A percentile compares a stretch with the other conserved stretches of the same genome.
Evolutionary conservation across 2,329 filamentous ascomycete genomes (phyloP).

Genomic region (Diplocarpon mali): DNA sequence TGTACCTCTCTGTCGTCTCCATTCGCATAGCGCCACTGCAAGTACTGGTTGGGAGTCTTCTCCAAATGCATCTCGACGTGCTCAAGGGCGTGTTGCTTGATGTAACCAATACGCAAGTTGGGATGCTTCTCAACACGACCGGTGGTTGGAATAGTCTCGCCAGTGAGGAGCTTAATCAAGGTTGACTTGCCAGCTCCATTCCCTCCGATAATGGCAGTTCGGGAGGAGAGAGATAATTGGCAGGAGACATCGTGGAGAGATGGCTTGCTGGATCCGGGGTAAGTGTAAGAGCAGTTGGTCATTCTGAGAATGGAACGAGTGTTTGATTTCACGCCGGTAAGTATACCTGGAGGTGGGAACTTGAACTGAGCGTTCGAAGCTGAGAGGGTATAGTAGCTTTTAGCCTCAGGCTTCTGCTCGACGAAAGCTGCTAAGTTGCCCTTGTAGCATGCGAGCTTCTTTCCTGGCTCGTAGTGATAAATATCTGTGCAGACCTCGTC

Average conservation of each 20-base stretch:
- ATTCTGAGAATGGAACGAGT: conserved; percentile 93
- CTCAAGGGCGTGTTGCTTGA: conserved; percentile 97
- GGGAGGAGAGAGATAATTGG: conserved; percentile 76
- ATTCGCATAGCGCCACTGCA: conserved; percentile 96
- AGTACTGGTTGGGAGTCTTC: conserved; percentile 97
- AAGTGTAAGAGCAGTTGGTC: conserved; percentile 84
- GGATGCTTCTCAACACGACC: conserved; percentile 97
- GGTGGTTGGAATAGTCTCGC: conserved; percentile 71
- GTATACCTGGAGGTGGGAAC: conserved; percentile 89
- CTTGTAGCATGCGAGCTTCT: conserved; percentile 84
- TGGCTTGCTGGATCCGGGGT: conserved; percentile 79
- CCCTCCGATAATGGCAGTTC: conserved; percentile 90
- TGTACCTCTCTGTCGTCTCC: conserved; percentile 94
- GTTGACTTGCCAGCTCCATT: conserved; percentile 98
- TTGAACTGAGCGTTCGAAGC: conserved; percentile 88
- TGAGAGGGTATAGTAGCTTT: conserved; percentile 95
- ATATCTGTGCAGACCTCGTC: conserved; percentile 98
- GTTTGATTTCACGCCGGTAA: conserved; percentile 89
- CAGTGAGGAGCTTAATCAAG: conserved; percentile 92
- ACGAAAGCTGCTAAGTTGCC: conserved; percentile 80
- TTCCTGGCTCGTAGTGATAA: conserved; percentile 92
- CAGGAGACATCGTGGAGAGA: conserved; percentile 84
- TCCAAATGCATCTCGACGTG: conserved; percentile 99
- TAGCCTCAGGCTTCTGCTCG: conserved; percentile 80
- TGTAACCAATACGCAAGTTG: conserved; percentile 97